A percentile compares a stretch with the other conserved stretches of the same genome.
phyloP scores from a whole-genome alignment of 345 rosid species.

The Melaleuca quinquenervia region DNA sequence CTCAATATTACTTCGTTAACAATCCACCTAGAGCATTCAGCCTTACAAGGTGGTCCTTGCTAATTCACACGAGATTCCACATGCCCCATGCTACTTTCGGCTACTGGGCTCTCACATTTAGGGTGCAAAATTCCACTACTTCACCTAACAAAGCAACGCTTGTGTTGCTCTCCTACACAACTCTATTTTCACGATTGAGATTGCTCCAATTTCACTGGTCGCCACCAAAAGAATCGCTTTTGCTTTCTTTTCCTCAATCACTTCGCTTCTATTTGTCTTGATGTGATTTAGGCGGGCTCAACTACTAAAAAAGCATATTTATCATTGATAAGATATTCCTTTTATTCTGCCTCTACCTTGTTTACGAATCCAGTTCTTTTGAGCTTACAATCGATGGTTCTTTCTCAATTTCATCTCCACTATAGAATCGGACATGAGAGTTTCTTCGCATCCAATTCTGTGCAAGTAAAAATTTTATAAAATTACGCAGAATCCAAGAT shows the following conservation, averaged over 20 bases:
- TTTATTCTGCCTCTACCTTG: not conserved
- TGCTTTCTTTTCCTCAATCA: not conserved
- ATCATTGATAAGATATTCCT: not conserved
- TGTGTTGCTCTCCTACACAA: not conserved
- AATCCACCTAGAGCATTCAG: not conserved
- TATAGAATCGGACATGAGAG: not conserved
- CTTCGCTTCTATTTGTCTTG: not conserved
- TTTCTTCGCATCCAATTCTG: not conserved
- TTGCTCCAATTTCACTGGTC: not conserved
- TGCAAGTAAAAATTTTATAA: not conserved
- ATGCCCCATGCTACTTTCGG: not conserved
- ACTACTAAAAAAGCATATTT: not conserved
- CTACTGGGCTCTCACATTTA: not conserved
- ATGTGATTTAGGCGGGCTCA: not conserved
- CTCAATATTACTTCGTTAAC: not conserved
- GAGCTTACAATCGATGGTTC: not conserved
- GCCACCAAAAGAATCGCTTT: not conserved
- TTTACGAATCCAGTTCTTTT: not conserved
- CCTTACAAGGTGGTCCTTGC: not conserved
- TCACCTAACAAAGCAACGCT: not conserved
- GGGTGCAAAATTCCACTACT: not conserved
- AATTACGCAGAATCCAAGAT: not conserved
- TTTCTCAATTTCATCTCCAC: not conserved
- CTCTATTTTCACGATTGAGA: not conserved
- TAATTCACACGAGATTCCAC: not conserved